These are phyloP conservation scores for Tolypocladium tundrense DNA, from an alignment of 2,329 filamentous ascomycete genomes.

Conservation along the genomic window DNA sequence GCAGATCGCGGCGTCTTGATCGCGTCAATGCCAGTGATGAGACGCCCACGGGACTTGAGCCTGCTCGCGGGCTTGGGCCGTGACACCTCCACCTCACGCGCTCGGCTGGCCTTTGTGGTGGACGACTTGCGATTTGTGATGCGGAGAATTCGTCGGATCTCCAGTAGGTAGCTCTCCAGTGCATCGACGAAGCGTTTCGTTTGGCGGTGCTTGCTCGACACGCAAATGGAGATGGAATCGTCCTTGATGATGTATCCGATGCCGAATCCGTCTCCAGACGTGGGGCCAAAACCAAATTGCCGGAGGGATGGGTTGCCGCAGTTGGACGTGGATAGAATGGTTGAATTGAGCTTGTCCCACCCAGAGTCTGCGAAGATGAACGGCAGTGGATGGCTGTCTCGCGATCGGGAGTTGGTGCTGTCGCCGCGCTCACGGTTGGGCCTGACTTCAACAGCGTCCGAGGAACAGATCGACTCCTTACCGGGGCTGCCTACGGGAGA, in stretches of 20 bases:
- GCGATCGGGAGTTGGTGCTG: slow-evolving; percentile 41
- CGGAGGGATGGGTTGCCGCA: slow-evolving; percentile 92
- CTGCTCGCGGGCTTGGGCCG: slow-evolving; percentile 31
- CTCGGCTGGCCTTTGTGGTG: slow-evolving; percentile 34
- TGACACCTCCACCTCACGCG: slow-evolving; percentile 39
- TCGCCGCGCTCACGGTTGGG: slow-evolving; percentile 38
- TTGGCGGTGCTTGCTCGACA: slow-evolving; percentile 86
- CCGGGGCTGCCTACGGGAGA: slow-evolving; percentile 43
- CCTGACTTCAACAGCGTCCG: slow-evolving; percentile 20
- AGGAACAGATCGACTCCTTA: slow-evolving; percentile 33
- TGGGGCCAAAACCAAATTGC: slow-evolving; percentile 94
- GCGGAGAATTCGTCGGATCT: slow-evolving; percentile 75
- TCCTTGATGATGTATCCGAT: slow-evolving; percentile 97
- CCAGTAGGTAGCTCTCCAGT: slow-evolving; percentile 79
- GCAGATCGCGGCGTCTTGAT: slow-evolving; percentile 28
- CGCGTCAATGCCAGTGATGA: slow-evolving; percentile 51
- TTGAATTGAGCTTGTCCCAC: slow-evolving; percentile 93
- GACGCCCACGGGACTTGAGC: slow-evolving; percentile 61
- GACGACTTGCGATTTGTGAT: slow-evolving; percentile 46
- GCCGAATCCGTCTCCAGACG: slow-evolving; percentile 86
- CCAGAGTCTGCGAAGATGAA: slow-evolving; percentile 77
- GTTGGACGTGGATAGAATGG: slow-evolving; percentile 93
- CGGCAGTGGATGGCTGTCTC: slow-evolving; percentile 48
- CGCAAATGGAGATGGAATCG: slow-evolving; percentile 72
- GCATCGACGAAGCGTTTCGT: slow-evolving; percentile 85